phyloP scores from a whole-genome alignment of 306 rosid species.

The Dalbergia oliveri region DNA sequence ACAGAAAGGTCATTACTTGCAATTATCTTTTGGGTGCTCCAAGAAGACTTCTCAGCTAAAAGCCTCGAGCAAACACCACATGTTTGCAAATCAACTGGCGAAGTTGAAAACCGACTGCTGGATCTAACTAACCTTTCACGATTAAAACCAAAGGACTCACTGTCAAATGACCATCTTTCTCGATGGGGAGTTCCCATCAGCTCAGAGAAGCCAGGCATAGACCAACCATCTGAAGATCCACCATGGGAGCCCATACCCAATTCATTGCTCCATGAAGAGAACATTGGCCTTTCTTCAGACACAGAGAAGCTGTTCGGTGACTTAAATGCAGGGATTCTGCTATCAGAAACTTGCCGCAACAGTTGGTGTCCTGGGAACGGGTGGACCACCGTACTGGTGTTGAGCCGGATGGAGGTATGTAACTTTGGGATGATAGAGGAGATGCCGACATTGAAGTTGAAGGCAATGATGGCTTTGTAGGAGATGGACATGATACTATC shows the following conservation, averaged over 20 bases:
- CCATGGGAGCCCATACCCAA: conserved; percentile 70
- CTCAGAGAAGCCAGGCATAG: conserved; percentile 85
- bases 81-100: conserved; percentile 78
- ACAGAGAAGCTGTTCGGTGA: conserved; percentile 66
- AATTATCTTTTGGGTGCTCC: conserved; percentile 68
- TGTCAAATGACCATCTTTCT: conserved; percentile 92
- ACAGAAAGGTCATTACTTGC: conserved; percentile 64
- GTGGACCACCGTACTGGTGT: conserved; percentile 65
- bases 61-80: conserved; percentile 78
- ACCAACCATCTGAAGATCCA: conserved; percentile 97
- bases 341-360: conserved; percentile 68
- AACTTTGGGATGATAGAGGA: conserved; percentile 71
- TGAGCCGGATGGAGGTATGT: conserved; percentile 63
- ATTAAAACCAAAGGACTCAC: conserved; percentile 80
- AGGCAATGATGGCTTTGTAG: conserved; percentile 69
- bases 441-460: conserved; percentile 74
- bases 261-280: conserved; percentile 78
- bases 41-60: conserved; percentile 65
- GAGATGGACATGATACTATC: conserved; percentile 61
- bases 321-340: conserved; percentile 63
- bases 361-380: conserved; percentile 78
- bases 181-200: conserved; percentile 76
- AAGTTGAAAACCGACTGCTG: conserved; percentile 62
- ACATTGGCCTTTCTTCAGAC: conserved; percentile 73
- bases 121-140: conserved; percentile 75